Evolutionary conservation across 331 rosid genomes (phyloP).

Genomic region (Rhamnella rubrinervis): DNA sequence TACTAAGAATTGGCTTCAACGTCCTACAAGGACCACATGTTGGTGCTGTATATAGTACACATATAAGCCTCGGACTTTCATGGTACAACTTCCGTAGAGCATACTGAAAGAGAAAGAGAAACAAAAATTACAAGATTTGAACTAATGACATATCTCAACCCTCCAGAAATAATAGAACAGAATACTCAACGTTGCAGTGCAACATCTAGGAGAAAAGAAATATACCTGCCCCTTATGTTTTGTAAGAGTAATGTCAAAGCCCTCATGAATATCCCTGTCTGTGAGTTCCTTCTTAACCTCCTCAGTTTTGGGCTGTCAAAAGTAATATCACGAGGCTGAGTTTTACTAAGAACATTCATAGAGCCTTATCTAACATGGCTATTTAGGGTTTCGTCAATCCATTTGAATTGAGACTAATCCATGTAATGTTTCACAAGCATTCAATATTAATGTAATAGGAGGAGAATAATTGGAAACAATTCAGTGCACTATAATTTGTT

Average conservation of each 20-base stretch:
- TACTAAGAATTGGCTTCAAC: slow-evolving; percentile 88
- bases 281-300: slow-evolving; percentile 85
- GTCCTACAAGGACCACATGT: slow-evolving; percentile 95
- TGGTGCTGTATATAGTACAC: slow-evolving; percentile 80
- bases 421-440: too few species aligned
- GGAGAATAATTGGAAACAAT: too few species aligned
- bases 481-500: too few species aligned
- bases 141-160: neutral
- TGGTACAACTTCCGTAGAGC: slow-evolving; percentile 92
- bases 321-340: slow-evolving; percentile 23
- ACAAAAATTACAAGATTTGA: neutral
- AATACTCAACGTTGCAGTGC: neutral
- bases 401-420: too few species aligned
- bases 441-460: too few species aligned
- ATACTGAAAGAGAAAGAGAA: slow-evolving; percentile 48
- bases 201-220: slow-evolving; percentile 12
- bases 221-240: slow-evolving; percentile 86
- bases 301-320: slow-evolving; percentile 75
- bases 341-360: slow-evolving; percentile 12
- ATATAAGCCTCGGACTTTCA: slow-evolving; percentile 92
- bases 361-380: neutral
- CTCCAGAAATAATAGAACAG: slow-evolving; percentile 14
- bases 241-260: slow-evolving; percentile 83
- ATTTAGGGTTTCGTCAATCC: too few species aligned
- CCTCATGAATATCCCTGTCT: slow-evolving; percentile 75